Evolutionary conservation across 192 early-diverging fungal species (phyloP).

Genomic region (Podila minutissima): DNA sequence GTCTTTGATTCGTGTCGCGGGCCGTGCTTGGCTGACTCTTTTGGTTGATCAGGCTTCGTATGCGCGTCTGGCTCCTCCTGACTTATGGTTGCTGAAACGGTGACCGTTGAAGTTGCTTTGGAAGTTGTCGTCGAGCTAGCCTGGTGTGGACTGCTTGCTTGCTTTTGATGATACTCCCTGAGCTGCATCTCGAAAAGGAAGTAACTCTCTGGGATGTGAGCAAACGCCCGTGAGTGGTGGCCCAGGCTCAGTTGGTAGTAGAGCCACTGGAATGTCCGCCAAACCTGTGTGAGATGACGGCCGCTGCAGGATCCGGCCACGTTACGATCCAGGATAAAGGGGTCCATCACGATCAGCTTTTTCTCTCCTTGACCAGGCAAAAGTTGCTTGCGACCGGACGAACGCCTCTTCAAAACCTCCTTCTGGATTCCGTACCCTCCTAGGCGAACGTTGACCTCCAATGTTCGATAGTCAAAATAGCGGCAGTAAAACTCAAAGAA

Average conservation of each 20-base stretch:
- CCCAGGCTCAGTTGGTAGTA: conserved; percentile 30
- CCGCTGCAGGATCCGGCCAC: conserved; percentile 21
- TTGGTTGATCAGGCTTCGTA: not conserved
- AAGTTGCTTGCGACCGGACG: not conserved
- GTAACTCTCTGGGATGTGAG: conserved; percentile 6
- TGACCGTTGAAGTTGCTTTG: no score
- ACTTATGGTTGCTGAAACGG: not conserved
- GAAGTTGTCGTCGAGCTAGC: no score
- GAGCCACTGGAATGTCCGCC: conserved; percentile 28
- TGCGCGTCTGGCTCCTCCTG: not conserved
- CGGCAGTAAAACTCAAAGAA: conserved; percentile 44
- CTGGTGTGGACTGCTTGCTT: no score
- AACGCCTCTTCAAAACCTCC: not conserved
- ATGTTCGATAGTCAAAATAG: conserved; percentile 42
- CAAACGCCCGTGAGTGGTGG: conserved; percentile 16
- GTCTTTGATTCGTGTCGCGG: no score
- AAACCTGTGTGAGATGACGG: conserved; percentile 18
- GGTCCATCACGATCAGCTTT: conserved; percentile 46
- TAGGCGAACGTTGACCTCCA: conserved; percentile 44
- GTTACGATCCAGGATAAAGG: conserved; percentile 41
- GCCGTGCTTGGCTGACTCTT: not conserved
- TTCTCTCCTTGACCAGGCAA: conserved; percentile 20
- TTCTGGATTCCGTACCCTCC: conserved; percentile 19
- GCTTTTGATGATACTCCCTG: not conserved
- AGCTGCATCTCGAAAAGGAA: not conserved